A percentile compares a stretch with the other conserved stretches of the same genome.
phyloP scores from a whole-genome alignment of 257 asterid genomes.

The Mitragyna speciosa region DNA sequence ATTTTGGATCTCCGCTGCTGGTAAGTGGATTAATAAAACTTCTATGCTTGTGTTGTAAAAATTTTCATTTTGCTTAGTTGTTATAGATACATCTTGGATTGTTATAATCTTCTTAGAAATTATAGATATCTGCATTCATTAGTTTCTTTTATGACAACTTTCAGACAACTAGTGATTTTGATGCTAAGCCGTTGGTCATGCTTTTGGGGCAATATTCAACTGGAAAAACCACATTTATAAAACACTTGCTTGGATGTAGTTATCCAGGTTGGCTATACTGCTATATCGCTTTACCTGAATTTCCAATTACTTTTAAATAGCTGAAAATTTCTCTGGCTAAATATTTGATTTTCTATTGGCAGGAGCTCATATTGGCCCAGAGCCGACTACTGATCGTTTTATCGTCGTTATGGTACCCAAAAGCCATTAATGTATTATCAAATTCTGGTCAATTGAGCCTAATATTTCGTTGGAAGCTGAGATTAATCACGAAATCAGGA shows the following conservation, averaged over 20 bases:
- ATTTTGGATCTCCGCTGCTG: slow-evolving; percentile 77
- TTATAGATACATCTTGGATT: neutral
- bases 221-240: slow-evolving; percentile 92
- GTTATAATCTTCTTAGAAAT: neutral
- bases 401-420: slow-evolving; percentile 79
- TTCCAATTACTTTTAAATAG: neutral
- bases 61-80: neutral
- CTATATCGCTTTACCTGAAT: slow-evolving; percentile 6
- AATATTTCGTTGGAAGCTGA: neutral
- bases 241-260: slow-evolving; percentile 70
- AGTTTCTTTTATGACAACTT: slow-evolving; percentile 12
- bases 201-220: slow-evolving; percentile 99
- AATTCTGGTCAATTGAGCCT: neutral
- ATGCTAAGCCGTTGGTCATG: slow-evolving; percentile 98
- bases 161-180: slow-evolving; percentile 86
- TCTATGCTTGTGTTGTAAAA: neutral
- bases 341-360: slow-evolving; percentile 16
- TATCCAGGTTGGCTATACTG: slow-evolving; percentile 69
- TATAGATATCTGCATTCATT: neutral
- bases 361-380: slow-evolving; percentile 99
- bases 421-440: neutral
- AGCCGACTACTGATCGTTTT: slow-evolving; percentile 95
- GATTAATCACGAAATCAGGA: neutral
- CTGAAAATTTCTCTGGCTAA: slow-evolving; percentile 15
- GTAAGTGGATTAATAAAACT: slow-evolving; percentile 43